Conservation (phyloP, 2,329 filamentous ascomycete genomes). For the Dichotomopilus funicola region DNA sequence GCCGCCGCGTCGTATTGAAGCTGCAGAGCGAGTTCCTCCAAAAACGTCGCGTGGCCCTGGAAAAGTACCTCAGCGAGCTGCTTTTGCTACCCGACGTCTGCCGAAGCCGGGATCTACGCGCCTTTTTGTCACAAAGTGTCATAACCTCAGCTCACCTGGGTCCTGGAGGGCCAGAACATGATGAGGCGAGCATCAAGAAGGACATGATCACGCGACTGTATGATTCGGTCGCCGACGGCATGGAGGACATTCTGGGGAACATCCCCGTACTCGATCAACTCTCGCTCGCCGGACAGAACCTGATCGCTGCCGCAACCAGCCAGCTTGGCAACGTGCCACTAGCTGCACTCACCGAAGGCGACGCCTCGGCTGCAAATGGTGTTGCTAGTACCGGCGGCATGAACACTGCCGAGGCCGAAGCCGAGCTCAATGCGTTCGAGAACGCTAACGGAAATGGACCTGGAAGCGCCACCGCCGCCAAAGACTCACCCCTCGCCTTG, state of each 20-base stretch:
- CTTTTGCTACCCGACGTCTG: conserved; percentile 88
- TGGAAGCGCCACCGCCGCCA: too few species aligned
- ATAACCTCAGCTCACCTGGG: conserved; percentile 51
- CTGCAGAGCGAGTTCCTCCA: conserved; percentile 92
- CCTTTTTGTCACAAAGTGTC: conserved; percentile 86
- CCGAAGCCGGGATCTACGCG: conserved; percentile 81
- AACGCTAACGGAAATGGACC: conserved; percentile 51
- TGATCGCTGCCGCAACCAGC: conserved; percentile 69
- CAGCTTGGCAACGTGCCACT: conserved; percentile 54
- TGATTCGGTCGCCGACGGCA: conserved; percentile 92
- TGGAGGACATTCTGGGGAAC: conserved; percentile 96
- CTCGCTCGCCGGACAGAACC: conserved; percentile 83
- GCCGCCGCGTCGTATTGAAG: conserved; percentile 90
- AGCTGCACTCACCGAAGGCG: conserved; percentile 47
- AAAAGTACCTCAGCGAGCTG: conserved; percentile 77
- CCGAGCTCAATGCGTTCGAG: conserved; percentile 89
- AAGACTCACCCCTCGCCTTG: not conserved
- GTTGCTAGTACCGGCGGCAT: conserved; percentile 38
- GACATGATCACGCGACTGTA: conserved; percentile 94
- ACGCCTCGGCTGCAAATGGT: conserved; percentile 43
- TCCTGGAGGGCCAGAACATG: conserved; percentile 47
- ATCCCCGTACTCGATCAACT: conserved; percentile 93
- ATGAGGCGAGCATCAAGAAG: conserved; percentile 49
- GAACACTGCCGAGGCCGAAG: conserved; percentile 72
- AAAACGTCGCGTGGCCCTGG: conserved; percentile 75